Percentiles rank a stretch among this genome's conserved stretches.
These are phyloP conservation scores for Alloteropsis angusta DNA, from an alignment of 202 grass and related monocot species.

Conservation along the genomic window DNA sequence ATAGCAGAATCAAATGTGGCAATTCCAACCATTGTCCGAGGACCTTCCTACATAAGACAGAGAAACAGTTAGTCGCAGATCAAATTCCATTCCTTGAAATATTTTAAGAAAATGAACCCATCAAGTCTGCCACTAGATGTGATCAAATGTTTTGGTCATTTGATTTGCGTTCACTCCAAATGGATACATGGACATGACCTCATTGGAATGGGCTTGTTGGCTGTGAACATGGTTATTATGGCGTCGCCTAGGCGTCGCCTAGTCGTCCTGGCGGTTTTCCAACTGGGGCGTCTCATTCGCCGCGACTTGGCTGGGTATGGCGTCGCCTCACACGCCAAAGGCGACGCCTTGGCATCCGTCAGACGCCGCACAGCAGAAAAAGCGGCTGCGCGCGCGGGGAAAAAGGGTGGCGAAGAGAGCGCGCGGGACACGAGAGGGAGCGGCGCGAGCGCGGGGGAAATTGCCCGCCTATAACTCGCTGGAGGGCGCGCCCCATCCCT, in stretches of 20 bases:
- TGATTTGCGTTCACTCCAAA: neutral
- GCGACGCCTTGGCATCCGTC: no score
- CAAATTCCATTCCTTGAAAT: neutral
- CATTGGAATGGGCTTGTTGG: neutral
- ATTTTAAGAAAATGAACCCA: neutral
- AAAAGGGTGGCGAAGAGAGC: no score
- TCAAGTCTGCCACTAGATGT: neutral
- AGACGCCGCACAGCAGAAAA: no score
- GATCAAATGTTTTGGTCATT: neutral
- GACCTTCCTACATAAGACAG: slow-evolving; percentile 61
- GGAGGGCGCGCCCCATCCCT: no score
- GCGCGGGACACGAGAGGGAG: no score
- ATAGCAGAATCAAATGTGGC: slow-evolving; percentile 81
- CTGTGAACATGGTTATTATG: no score
- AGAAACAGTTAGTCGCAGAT: neutral
- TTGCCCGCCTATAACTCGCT: no score
- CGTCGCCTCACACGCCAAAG: no score
- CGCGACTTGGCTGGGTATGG: neutral
- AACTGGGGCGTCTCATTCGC: neutral
- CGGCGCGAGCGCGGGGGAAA: no score
- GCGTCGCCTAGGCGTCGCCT: neutral
- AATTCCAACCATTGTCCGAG: slow-evolving; percentile 77
- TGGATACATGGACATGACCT: neutral
- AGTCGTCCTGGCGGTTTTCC: neutral
- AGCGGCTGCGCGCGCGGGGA: no score